Base-by-base conservation (phyloP, 2,329 filamentous ascomycete species). In the Fusarium ambrosium region DNA sequence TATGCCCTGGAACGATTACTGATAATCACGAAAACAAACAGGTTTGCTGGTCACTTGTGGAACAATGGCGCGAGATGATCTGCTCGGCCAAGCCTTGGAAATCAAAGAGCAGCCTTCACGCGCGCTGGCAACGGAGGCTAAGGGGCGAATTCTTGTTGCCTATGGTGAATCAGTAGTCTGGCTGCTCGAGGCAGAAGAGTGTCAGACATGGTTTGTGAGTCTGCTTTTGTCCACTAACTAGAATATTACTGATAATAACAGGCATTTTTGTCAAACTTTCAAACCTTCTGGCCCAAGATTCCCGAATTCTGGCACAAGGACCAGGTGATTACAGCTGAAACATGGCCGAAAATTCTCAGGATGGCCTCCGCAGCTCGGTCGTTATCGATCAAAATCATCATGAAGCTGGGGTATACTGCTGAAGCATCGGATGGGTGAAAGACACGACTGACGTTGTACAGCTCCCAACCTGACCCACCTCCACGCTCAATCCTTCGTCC, bases 151-250 rank as follows among this genome's bases (percentile, higher is more conserved):
- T 20, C 72, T 83, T 9, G 81, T 87, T 8, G 79, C 78, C 4
- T 83, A 82, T 37, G 80, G 79, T 4, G 77, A 79, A 32, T 79
- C 81, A 0, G 76, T 85, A 3, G 69, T 82, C 18, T 88, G 85
- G 85, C 77, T 79, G 2, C 73, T 87, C 11, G 77, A 80, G 4
- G 68, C 82, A 4, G 75, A 83, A 18, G 81, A 86, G 56, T 87
- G 86, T 62, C 76, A 79, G 29, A 85, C 83, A 0, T 87, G 86
- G 86, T 84, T 87, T 82, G 85, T 86, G 77, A 78, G 84, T 78
- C 24, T 18, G 4, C 8, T 1, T 51, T 6, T 37, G 14, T 4
- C 18, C 2, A 3, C 18, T 11, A 22, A 10, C 5, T 5, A 62
- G 11, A 8, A 16, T n/a, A 18, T 16, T 4, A 55, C 56, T 78